Evolutionary conservation across 2,329 filamentous ascomycete genomes (phyloP).

Genomic region (Hirsutella thompsonii): DNA sequence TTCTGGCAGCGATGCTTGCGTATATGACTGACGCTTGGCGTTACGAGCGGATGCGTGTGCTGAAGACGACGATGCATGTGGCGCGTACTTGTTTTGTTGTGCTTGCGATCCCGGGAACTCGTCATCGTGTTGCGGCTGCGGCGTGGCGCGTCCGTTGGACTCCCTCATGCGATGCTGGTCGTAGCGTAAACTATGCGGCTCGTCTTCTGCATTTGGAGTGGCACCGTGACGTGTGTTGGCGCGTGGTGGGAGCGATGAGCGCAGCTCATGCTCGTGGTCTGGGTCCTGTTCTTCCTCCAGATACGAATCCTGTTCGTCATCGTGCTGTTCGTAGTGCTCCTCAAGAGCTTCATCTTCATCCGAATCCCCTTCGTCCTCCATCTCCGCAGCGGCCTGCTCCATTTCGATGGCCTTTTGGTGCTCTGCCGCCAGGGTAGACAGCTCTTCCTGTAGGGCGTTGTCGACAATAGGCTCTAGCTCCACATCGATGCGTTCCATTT

Average conservation of each 20-base stretch:
- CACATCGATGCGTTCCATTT: constrained; percentile 98
- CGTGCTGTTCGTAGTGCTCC: neutral
- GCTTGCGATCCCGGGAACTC: constrained; percentile 2
- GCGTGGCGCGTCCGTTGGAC: constrained; percentile 32
- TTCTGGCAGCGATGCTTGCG: constrained; percentile 37
- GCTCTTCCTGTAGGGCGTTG: constrained; percentile 40
- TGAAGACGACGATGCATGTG: constrained; percentile 8
- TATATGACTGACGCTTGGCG: constrained; percentile 15
- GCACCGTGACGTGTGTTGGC: neutral
- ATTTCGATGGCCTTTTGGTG: constrained; percentile 26
- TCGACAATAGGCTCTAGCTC: constrained; percentile 71
- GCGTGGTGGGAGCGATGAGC: neutral
- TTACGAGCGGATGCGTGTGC: constrained; percentile 18
- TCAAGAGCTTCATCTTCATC: neutral
- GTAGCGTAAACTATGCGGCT: constrained; percentile 27
- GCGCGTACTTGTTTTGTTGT: constrained; percentile 3
- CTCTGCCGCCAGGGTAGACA: constrained; percentile 40
- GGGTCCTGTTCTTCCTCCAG: constrained; percentile 4
- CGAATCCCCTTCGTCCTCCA: constrained; percentile 13
- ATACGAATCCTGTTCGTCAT: constrained; percentile 1
- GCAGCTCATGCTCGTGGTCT: neutral
- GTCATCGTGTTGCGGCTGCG: constrained; percentile 6
- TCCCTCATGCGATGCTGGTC: constrained; percentile 41
- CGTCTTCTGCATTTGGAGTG: constrained; percentile 7
- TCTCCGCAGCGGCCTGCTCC: constrained; percentile 16